These are phyloP conservation scores for Coccinonectria pachysandricola DNA, from an alignment of 2,329 filamentous ascomycete genomes.

Conservation along the genomic window DNA sequence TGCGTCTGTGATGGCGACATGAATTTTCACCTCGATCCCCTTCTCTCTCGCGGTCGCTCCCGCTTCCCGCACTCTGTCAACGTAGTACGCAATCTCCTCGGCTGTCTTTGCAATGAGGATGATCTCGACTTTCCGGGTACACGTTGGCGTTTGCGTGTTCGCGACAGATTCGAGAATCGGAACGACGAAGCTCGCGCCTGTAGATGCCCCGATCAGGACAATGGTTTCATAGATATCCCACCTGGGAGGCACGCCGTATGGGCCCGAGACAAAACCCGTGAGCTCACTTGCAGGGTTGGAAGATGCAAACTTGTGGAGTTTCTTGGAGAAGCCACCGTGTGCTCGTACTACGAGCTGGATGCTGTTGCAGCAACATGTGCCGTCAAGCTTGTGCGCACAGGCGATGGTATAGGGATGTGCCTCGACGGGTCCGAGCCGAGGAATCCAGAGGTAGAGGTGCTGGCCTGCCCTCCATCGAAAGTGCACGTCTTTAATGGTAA, in stretches of 20 bases:
- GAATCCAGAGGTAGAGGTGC: slow-evolving; percentile 52
- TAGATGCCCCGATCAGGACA: slow-evolving; percentile 50
- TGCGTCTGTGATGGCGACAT: slow-evolving; percentile 41
- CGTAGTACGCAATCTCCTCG: slow-evolving; percentile 46
- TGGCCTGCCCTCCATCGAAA: slow-evolving; percentile 51
- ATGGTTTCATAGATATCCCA: slow-evolving; percentile 51
- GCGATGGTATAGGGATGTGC: slow-evolving; percentile 54
- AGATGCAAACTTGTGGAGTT: slow-evolving; percentile 37
- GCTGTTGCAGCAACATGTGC: slow-evolving; percentile 46
- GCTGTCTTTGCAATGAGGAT: slow-evolving; percentile 40
- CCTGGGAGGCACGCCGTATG: slow-evolving; percentile 43
- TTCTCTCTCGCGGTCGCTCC: slow-evolving; percentile 28
- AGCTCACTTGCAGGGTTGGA: slow-evolving; percentile 24
- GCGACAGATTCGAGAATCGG: slow-evolving; percentile 48
- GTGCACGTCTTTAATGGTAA: slow-evolving; percentile 50
- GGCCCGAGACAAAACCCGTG: slow-evolving; percentile 40
- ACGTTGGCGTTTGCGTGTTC: slow-evolving; percentile 29
- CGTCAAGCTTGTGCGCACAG: slow-evolving; percentile 39
- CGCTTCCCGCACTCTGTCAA: slow-evolving; percentile 35
- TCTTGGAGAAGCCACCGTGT: slow-evolving; percentile 46
- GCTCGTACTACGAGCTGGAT: slow-evolving; percentile 48
- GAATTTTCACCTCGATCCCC: slow-evolving; percentile 40
- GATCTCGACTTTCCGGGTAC: slow-evolving; percentile 43
- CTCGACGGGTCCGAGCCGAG: slow-evolving; percentile 42
- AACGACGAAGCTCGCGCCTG: slow-evolving; percentile 51